phyloP scores from a whole-genome alignment of 768 basidiomycete genomes.

The Dictyophora rubrovolvata region DNA sequence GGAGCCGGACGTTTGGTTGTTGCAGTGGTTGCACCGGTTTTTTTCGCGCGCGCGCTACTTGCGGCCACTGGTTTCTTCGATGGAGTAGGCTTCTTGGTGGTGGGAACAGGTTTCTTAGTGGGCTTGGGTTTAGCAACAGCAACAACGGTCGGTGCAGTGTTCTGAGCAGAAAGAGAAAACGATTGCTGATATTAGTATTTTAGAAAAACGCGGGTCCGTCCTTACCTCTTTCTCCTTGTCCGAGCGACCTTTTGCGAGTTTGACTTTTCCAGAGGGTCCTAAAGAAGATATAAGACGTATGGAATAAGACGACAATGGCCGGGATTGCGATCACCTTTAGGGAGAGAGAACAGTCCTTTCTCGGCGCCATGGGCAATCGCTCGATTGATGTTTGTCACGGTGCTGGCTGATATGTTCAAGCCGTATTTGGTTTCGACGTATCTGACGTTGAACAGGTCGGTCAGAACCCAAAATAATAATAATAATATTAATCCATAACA shows the following conservation, averaged over 20 bases:
- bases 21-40: background rate
- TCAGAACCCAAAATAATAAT: background rate
- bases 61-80: background rate
- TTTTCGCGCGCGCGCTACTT: constrained; percentile 1
- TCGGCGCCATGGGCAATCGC: constrained; percentile 75
- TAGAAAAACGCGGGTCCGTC: constrained; percentile 17
- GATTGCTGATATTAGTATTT: constrained; percentile 1
- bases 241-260: constrained; percentile 48
- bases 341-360: constrained; percentile 73
- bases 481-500: background rate
- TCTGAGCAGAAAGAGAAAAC: background rate
- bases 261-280: constrained; percentile 53
- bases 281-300: background rate
- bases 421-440: constrained; percentile 79
- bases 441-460: constrained; percentile 9
- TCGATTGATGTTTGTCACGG: constrained; percentile 64
- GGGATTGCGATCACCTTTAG: constrained; percentile 54
- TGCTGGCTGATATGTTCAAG: constrained; percentile 58
- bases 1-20: background rate
- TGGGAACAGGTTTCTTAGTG: background rate
- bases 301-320: no score
- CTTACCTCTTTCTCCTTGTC: constrained; percentile 56
- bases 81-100: no score
- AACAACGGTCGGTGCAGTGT: background rate
- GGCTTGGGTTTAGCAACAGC: constrained; percentile 7